Conservation (phyloP, 179 eudicot species). For the Carnegiea gigantea region DNA sequence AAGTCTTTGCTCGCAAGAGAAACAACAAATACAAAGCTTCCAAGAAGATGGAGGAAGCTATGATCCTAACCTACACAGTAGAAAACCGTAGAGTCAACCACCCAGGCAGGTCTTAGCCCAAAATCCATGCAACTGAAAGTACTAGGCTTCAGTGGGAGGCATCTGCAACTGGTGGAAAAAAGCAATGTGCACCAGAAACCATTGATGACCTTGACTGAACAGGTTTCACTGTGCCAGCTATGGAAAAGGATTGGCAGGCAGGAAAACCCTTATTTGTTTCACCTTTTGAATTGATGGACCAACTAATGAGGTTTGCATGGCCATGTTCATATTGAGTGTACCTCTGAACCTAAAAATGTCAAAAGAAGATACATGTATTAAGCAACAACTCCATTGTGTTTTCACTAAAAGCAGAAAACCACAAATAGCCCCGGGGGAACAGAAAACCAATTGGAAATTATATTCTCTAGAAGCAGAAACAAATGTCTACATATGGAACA, state of each 20-base stretch:
- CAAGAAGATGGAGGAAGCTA: no score
- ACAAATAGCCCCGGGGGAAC: no score
- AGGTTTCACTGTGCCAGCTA: no score
- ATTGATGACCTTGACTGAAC: not conserved
- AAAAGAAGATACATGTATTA: slow-evolving; percentile 17
- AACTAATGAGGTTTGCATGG: slow-evolving; percentile 12
- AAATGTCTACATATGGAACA: not conserved
- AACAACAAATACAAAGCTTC: no score
- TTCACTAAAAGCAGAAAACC: not conserved
- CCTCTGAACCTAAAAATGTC: slow-evolving; percentile 15
- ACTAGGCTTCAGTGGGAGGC: slow-evolving; percentile 41
- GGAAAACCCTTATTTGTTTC: no score
- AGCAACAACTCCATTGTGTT: slow-evolving; percentile 15
- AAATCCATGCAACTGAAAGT: slow-evolving; percentile 31
- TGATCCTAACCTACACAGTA: slow-evolving; percentile 35
- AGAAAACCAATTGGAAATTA: no score
- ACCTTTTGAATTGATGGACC: no score
- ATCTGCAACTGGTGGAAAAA: slow-evolving; percentile 51
- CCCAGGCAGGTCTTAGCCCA: slow-evolving; percentile 30
- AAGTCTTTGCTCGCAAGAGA: not conserved
- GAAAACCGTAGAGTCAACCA: slow-evolving; percentile 13
- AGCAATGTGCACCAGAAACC: slow-evolving; percentile 48
- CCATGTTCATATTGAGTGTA: slow-evolving; percentile 15
- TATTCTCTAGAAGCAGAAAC: not conserved
- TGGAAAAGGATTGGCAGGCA: no score